Evolutionary conservation across 2,329 filamentous ascomycete species (phyloP), one percentile per base, ranked within the genome.

Genomic region (Aspergillus neotritici): DNA sequence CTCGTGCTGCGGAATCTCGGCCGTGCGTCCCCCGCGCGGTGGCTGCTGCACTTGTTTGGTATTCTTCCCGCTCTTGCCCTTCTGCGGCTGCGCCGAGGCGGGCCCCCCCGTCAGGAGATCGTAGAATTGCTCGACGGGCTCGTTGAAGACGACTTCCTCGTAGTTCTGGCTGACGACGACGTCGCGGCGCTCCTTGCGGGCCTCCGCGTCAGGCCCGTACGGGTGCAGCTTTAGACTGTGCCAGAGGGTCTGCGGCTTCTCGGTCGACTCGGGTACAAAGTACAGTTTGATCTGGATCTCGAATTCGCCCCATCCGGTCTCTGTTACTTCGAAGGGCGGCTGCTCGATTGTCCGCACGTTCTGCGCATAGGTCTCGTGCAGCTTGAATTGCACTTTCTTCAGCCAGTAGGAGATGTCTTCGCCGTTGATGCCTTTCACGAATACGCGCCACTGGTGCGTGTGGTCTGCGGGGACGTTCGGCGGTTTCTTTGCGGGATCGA

Each of bases 251-350:
- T 95, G 87, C 4, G 91, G 87, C 67, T 98, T 98, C 73, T 98
- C 93, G 57, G 81, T 83, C 31, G 83, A 86, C 62, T 94, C 86
- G 43, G 86, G 82, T 43, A 87, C 82, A 68, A 96, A 98, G 72
- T 94, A 94, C 34, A 98, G 77, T 62, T 95, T 89, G 63, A 98
- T 85, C 50, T 90, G 87, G 59, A 98, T 94, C 65, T 93, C 88
- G 71, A 98, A 98, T 70, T 96, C 93, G 59, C 93, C 93, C 87
- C 94, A 98, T 37, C 93, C 93, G 0, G 93, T 97, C 68, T 97
- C 93, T 50, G 81, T 80, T 48, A 97, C 85, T 59, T 87, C 75
- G 59, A 96, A 98, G 9, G 74, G 89, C 60, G 86, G 79, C 48
- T 80, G 79, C 59, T 95, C 90, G 59, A 93, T 75, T 63, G 85